These are phyloP conservation scores for Pisolithus marmoratus DNA, from an alignment of 768 basidiomycete genomes.

Conservation along the genomic window DNA sequence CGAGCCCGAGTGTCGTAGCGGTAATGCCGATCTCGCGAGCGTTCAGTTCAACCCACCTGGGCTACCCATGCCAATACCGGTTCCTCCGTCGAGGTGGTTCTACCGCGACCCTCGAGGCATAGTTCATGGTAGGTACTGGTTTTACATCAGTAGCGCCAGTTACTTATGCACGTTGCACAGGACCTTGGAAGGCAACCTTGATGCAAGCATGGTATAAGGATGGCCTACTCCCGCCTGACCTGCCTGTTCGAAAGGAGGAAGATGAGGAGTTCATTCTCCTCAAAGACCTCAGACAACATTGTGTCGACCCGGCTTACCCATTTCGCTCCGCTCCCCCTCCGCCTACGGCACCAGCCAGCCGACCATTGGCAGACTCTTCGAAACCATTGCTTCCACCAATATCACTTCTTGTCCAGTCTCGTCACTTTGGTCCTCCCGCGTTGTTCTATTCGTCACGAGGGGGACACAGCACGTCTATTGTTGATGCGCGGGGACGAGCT, in stretches of 20 bases:
- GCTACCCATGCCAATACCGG: slow-evolving; percentile 62
- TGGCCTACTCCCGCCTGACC: slow-evolving; percentile 72
- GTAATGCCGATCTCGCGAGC: slow-evolving; percentile 44
- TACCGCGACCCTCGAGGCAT: slow-evolving; percentile 80
- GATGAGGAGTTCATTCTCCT: slow-evolving; percentile 63
- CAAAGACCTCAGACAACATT: slow-evolving; percentile 71
- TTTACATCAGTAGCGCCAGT: neutral
- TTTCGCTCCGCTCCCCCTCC: slow-evolving; percentile 50
- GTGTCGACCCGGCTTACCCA: slow-evolving; percentile 76
- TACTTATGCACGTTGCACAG: slow-evolving; percentile 32
- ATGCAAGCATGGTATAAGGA: slow-evolving; percentile 92
- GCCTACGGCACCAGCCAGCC: slow-evolving; percentile 24
- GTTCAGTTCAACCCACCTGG: slow-evolving; percentile 77
- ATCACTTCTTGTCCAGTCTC: slow-evolving; percentile 71
- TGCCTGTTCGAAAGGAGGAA: slow-evolving; percentile 75
- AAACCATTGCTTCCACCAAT: slow-evolving; percentile 66
- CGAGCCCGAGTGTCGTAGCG: slow-evolving; percentile 50
- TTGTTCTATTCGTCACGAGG: slow-evolving; percentile 86
- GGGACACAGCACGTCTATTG: slow-evolving; percentile 83
- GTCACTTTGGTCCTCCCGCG: slow-evolving; percentile 82
- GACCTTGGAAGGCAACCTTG: slow-evolving; percentile 81
- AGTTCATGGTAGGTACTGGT: slow-evolving; percentile 56
- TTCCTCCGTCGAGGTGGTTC: slow-evolving; percentile 70
- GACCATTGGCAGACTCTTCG: slow-evolving; percentile 29
- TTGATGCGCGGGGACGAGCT: slow-evolving; percentile 79